Base-by-base conservation (phyloP, 2,329 filamentous ascomycete genomes). In the Ascochyta clinopodiicola region DNA sequence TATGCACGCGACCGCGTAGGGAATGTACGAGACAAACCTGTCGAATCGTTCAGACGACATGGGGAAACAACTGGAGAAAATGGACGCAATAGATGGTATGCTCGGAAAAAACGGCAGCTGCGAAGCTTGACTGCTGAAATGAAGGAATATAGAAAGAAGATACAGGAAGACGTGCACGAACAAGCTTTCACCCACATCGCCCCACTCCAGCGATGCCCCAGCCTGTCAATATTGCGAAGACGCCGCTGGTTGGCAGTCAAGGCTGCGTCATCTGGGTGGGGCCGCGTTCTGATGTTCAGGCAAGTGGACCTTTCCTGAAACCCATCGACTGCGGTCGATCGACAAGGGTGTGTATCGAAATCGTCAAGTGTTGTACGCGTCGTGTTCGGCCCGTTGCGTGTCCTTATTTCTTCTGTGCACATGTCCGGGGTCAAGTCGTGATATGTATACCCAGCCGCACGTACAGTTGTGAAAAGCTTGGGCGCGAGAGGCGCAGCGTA, bases 311-410 rank as follows among this genome's bases (percentile, higher is more conserved):
- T 42, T 47, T 22, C 12, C 43, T 56, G 52, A 56, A 56, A 56
- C 52, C 46, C 25, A 50, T 56, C 34, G 52, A 56, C 52, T 46
- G 37, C 43, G 46, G 47, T 56, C 46, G 52, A 56, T 56, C 52
- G 31, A 42, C 52, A 25, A 45, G 29, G 35, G 7, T 34, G 15
- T 45, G 46, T 37, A 45, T 45, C 38, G 36, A 19, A 49, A 45
- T 40, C 27, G 52, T 32, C 42, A 34, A 51, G 38, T 43, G 43
- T 48, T 35, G 42, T 56, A 51, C 52, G 46, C 46, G 52, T 56
- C 46, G 36, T 34, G 32, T 43, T 56, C 42, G 52, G 52, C 31
- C 52, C 47, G 47, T 51, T 32, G 37, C 43, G 43, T 37, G 37
- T 51, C 43, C 12, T 24, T 37, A 51, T 46, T 27, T 29, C 32